Conservation (phyloP, 306 rosid species). For the Sophora flavescens region DNA sequence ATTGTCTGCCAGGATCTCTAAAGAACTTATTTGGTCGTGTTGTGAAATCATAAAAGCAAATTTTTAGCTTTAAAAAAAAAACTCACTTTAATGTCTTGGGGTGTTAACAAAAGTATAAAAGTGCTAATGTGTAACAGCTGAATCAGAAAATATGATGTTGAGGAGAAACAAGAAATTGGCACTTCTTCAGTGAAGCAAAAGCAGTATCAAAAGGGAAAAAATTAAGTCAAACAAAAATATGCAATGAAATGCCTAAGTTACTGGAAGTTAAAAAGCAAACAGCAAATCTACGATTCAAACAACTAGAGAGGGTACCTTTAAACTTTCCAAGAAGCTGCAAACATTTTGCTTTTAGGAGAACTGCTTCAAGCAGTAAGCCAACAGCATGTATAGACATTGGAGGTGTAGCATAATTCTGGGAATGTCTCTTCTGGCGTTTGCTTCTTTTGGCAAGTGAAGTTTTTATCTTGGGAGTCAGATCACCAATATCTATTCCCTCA, state of each 20-base stretch:
- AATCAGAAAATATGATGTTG: not conserved
- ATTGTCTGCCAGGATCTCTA: slow-evolving; percentile 21
- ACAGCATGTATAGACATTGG: slow-evolving; percentile 77
- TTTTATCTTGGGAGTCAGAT: slow-evolving; percentile 74
- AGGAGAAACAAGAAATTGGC: slow-evolving; percentile 8
- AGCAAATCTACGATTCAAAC: slow-evolving; percentile 34
- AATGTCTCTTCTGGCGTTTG: slow-evolving; percentile 63
- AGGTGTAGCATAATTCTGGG: slow-evolving; percentile 56
- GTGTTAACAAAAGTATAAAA: slow-evolving; percentile 21
- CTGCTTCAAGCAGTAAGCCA: slow-evolving; percentile 81
- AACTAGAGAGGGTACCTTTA: slow-evolving; percentile 62
- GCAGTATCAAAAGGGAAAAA: not conserved
- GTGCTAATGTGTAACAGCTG: slow-evolving; percentile 1
- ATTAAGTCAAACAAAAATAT: not conserved
- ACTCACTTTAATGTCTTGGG: not conserved
- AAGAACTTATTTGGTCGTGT: slow-evolving; percentile 22
- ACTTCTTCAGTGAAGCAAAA: slow-evolving; percentile 14
- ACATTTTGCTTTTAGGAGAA: slow-evolving; percentile 82
- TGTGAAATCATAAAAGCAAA: slow-evolving; percentile 21
- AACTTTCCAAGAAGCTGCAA: slow-evolving; percentile 80
- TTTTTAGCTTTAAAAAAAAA: not conserved
- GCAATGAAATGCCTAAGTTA: slow-evolving; percentile 30
- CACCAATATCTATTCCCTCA: slow-evolving; percentile 80
- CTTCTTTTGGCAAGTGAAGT: slow-evolving; percentile 62
- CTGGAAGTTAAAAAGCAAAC: slow-evolving; percentile 34